Evolutionary conservation across 441 rosid species (phyloP).

Genomic region (Mallotus japonicus): DNA sequence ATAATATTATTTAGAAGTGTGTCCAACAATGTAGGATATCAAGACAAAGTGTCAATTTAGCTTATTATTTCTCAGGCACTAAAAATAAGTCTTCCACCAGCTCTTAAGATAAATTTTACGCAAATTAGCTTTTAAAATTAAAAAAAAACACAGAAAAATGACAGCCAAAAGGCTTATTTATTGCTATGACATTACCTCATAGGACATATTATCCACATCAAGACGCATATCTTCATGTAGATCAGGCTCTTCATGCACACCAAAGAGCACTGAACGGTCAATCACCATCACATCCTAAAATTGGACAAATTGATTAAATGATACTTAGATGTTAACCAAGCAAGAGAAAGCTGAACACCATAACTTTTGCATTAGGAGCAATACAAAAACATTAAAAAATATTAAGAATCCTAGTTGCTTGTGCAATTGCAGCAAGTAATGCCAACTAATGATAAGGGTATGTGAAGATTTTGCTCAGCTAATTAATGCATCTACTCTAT

Average conservation of each 20-base stretch:
- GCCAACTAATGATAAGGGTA: neutral
- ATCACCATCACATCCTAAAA: constrained; percentile 27
- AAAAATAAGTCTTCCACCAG: too few species aligned
- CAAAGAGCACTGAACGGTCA: constrained; percentile 12
- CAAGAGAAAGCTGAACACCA: neutral
- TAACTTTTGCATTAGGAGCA: neutral
- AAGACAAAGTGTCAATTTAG: too few species aligned
- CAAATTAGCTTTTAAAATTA: neutral
- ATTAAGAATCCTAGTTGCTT: neutral
- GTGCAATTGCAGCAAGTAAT: neutral
- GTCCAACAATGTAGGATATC: too few species aligned
- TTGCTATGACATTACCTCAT: constrained; percentile 29
- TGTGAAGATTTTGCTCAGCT: neutral
- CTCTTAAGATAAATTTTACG: neutral
- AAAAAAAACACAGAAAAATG: neutral
- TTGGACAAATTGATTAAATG: neutral
- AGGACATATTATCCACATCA: constrained; percentile 38
- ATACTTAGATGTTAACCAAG: neutral
- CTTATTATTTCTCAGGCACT: too few species aligned
- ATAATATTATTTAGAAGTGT: neutral
- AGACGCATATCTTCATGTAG: constrained; percentile 28
- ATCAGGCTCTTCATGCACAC: constrained; percentile 18
- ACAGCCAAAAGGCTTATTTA: neutral
- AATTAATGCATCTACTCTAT: neutral
- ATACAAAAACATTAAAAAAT: neutral